Percentiles rank a stretch among this genome's conserved stretches.
phyloP scores from a whole-genome alignment of 140 eudicot species.

The Erigeron philadelphicus region DNA sequence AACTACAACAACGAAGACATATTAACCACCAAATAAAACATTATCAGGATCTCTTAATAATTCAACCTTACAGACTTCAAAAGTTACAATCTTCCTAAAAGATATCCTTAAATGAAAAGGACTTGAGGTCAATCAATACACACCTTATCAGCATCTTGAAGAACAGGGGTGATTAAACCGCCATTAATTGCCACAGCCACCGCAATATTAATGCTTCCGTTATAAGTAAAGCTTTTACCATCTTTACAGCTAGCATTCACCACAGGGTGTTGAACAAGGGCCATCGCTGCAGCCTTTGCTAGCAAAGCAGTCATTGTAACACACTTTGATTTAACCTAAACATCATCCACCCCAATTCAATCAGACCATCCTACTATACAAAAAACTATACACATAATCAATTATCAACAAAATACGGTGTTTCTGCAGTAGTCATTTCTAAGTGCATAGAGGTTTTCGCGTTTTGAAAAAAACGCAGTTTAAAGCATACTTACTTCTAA shows the following conservation, averaged over 20 bases:
- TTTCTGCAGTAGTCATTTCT: too few species aligned
- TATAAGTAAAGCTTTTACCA: slow-evolving; percentile 88
- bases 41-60: background rate
- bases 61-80: background rate
- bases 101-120: slow-evolving; percentile 2
- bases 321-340: slow-evolving; percentile 82
- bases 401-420: too few species aligned
- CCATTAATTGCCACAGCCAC: slow-evolving; percentile 92
- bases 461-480: too few species aligned
- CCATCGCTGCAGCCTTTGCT: slow-evolving; percentile 95
- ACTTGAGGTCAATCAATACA: slow-evolving; percentile 1
- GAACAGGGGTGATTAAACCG: slow-evolving; percentile 94
- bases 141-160: slow-evolving; percentile 92
- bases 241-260: slow-evolving; percentile 87
- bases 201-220: slow-evolving; percentile 71
- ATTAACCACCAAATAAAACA: background rate
- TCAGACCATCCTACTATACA: slow-evolving; percentile 1
- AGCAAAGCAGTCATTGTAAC: slow-evolving; percentile 89
- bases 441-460: too few species aligned
- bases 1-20: slow-evolving; percentile 43
- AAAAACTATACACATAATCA: background rate
- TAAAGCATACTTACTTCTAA: too few species aligned
- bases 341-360: slow-evolving; percentile 12
- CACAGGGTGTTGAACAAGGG: slow-evolving; percentile 86
- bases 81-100: slow-evolving; percentile 1